These are phyloP conservation scores for Acer negundo DNA, from an alignment of 345 rosid genomes.

Conservation along the genomic window DNA sequence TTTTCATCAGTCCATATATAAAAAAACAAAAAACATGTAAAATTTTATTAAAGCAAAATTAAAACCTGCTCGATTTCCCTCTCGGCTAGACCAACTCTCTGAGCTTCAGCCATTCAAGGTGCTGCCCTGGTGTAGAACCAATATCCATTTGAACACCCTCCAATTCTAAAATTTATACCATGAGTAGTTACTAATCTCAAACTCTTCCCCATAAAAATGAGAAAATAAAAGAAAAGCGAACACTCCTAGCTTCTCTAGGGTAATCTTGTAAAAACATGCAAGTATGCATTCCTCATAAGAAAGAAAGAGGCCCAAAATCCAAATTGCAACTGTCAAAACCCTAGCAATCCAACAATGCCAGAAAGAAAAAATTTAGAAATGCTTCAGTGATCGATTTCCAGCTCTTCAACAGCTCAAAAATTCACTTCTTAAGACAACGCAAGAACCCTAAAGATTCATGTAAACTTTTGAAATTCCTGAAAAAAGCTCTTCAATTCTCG, in stretches of 20 bases:
- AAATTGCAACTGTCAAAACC: constrained; percentile 17
- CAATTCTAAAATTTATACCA: constrained; percentile 26
- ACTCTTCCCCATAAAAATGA: constrained; percentile 25
- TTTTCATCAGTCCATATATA: not conserved
- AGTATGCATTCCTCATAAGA: constrained; percentile 22
- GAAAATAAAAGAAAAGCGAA: not conserved
- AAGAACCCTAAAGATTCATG: constrained; percentile 13
- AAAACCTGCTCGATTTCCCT: constrained; percentile 85
- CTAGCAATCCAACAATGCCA: constrained; percentile 24
- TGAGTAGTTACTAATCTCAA: constrained; percentile 22
- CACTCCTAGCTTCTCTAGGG: not conserved
- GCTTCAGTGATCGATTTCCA: constrained; percentile 13
- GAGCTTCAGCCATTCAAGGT: constrained; percentile 80
- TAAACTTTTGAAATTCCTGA: not conserved
- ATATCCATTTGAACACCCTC: constrained; percentile 55
- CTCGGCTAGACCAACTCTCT: constrained; percentile 61
- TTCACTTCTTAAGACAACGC: not conserved
- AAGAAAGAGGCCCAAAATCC: constrained; percentile 2
- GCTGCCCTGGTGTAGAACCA: constrained; percentile 36
- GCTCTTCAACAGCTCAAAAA: constrained; percentile 24
- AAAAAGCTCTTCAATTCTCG: constrained; percentile 2
- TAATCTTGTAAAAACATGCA: constrained; percentile 2
- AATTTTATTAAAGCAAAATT: not conserved
- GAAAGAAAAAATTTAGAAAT: not conserved
- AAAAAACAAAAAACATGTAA: not conserved